Base-by-base conservation (phyloP, 2,329 filamentous ascomycete genomes). In the Zymoseptoria crescenta region DNA sequence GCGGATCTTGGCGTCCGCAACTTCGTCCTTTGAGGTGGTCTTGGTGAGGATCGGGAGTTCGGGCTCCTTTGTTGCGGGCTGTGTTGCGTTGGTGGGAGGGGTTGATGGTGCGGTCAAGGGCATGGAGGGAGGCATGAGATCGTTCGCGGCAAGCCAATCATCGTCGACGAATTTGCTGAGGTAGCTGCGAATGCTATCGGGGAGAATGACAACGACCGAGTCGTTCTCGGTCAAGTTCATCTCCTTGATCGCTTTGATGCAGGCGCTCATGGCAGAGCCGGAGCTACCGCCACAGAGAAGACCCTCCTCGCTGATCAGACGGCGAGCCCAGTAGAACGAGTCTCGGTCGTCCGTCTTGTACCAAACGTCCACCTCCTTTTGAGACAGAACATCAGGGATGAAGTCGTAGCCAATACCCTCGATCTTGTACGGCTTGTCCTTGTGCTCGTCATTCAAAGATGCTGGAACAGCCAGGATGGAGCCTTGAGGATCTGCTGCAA, bases 381-480 rank as follows among this genome's bases (percentile, higher is more conserved):
- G 90, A 65, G 94, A 86, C 57, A 99, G 80, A 4, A 99, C 95
- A 24, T 97, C 90, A 6, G 95, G 94, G 60, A 99, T 88, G 74
- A 99, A 99, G 74, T 99, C 94, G 74, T 99, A 99, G 20, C 94
- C 94, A 69, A 99, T 99, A 50, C 94, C 94, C 78, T 99, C 94
- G 0, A 99, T 94, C 79, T 99, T 97, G 80, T 99, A 99, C 1
- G 87, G 80, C 74, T 91, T 86, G 70, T 96, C 93, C 61, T 83
- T 82, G 71, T 87, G 84, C 64, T 89, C 87, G 53, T 89, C 80
- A 74, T 99, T 99, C 66, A 99, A 78, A 5, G 75, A 69, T 65
- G 88, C 84, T 1, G 94, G 94, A 30, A 96, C 70, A 8, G 94
- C 94, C 54, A 99, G 81, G 66, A 97, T 91, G 59, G 91, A 96